Conservation (phyloP, 2,329 filamentous ascomycete genomes). For the Lanzia echinophila region DNA sequence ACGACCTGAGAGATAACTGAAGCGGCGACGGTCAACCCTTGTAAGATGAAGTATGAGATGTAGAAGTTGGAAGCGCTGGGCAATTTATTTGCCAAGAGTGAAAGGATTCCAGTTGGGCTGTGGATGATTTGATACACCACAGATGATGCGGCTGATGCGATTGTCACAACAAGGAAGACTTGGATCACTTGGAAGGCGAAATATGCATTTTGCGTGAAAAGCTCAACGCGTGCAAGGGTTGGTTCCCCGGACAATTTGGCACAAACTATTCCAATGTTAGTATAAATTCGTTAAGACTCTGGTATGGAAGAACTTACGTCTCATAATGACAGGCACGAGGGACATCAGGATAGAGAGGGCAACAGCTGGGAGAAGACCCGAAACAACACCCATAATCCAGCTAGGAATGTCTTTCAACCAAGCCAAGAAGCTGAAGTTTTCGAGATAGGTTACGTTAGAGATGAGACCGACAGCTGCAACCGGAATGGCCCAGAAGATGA, state of each 20-base stretch:
- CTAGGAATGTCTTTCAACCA: slow-evolving; percentile 69
- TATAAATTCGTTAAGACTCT: slow-evolving; percentile 9
- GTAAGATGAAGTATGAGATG: slow-evolving; percentile 87
- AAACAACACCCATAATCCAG: slow-evolving; percentile 69
- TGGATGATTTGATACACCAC: slow-evolving; percentile 45
- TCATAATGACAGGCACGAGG: slow-evolving; percentile 73
- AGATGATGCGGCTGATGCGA: slow-evolving; percentile 57
- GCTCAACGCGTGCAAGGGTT: slow-evolving; percentile 69
- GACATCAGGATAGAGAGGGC: slow-evolving; percentile 78
- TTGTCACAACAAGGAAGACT: slow-evolving; percentile 80
- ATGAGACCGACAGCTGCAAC: slow-evolving; percentile 76
- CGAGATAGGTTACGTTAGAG: slow-evolving; percentile 72
- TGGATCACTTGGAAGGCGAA: slow-evolving; percentile 88
- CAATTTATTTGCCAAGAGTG: slow-evolving; percentile 64
- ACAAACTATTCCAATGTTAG: slow-evolving; percentile 53
- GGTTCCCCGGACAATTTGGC: slow-evolving; percentile 67
- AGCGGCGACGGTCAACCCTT: slow-evolving; percentile 74
- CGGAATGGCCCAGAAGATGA: slow-evolving; percentile 77
- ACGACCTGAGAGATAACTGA: slow-evolving; percentile 65
- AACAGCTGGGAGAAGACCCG: slow-evolving; percentile 75
- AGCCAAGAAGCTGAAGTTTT: slow-evolving; percentile 56
- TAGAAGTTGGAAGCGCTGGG: slow-evolving; percentile 90
- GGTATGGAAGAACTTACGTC: slow-evolving; percentile 45
- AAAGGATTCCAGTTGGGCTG: slow-evolving; percentile 54
- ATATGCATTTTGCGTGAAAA: slow-evolving; percentile 84